These are phyloP conservation scores for Clitopilus hobsonii DNA, from an alignment of 768 basidiomycete genomes.

Conservation along the genomic window DNA sequence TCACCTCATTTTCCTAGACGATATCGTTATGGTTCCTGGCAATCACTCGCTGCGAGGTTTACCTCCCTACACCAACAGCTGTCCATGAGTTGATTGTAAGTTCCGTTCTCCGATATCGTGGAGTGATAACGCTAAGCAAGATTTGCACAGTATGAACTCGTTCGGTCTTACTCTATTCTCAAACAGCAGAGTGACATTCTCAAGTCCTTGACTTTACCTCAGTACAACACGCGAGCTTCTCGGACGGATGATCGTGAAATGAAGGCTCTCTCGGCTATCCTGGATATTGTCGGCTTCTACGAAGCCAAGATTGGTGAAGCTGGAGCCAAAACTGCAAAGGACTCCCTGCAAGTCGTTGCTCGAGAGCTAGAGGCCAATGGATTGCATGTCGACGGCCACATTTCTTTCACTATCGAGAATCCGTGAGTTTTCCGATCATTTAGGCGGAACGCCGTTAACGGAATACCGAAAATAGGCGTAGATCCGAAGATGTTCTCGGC, in stretches of 20 bases:
- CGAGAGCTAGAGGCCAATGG: conserved; percentile 61
- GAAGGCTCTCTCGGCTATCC: conserved; percentile 36
- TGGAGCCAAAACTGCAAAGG: conserved; percentile 42
- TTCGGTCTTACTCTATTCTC: conserved; percentile 47
- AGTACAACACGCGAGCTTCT: conserved; percentile 14
- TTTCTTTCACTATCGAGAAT: conserved; percentile 26
- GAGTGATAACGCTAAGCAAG: neutral
- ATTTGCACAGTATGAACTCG: conserved; percentile 53
- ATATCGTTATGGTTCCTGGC: conserved; percentile 49
- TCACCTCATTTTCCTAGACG: conserved; percentile 27
- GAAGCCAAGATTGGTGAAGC: conserved; percentile 43
- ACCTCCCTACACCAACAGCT: conserved; percentile 49
- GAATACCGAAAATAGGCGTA: conserved; percentile 25
- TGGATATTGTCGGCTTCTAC: conserved; percentile 46
- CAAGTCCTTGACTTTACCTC: conserved; percentile 31
- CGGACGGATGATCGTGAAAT: conserved; percentile 24
- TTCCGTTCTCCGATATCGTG: conserved; percentile 3
- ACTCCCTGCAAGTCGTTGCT: conserved; percentile 54
- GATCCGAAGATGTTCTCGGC: conserved; percentile 44
- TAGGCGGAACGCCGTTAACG: conserved; percentile 14
- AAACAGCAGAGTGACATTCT: conserved; percentile 43
- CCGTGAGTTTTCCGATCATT: conserved; percentile 35
- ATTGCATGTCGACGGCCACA: conserved; percentile 31
- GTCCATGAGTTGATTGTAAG: conserved; percentile 62
- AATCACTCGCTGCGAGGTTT: conserved; percentile 44